Percentiles rank a stretch among this genome's conserved stretches.
Conservation (phyloP, 2,329 filamentous ascomycete species). For the Drechslerella dactyloides region DNA sequence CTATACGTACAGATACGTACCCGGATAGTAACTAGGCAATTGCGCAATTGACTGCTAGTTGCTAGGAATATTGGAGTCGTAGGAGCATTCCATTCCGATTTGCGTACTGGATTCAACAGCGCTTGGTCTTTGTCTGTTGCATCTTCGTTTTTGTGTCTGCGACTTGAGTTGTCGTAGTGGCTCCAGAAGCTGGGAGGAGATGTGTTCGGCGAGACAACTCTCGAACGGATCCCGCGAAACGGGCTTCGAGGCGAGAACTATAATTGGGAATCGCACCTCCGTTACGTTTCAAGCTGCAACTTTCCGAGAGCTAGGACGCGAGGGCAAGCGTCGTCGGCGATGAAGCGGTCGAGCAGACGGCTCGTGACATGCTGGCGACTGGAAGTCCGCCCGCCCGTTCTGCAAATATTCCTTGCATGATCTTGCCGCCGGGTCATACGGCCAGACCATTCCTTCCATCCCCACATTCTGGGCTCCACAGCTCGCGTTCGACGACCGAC, state of each 20-base stretch:
- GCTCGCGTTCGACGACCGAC: background rate
- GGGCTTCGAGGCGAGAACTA: background rate
- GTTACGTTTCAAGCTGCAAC: background rate
- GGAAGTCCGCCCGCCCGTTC: conserved; percentile 1
- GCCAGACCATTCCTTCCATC: conserved; percentile 14
- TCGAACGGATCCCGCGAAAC: no score
- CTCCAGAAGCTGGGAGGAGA: no score
- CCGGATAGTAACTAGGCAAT: no score
- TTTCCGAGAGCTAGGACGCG: background rate
- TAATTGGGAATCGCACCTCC: background rate
- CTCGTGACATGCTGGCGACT: conserved; percentile 14
- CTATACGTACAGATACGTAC: no score
- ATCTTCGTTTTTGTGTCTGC: no score
- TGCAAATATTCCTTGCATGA: background rate
- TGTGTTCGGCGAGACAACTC: no score
- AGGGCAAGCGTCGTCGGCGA: background rate
- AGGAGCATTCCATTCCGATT: no score
- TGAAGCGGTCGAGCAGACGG: conserved; percentile 1
- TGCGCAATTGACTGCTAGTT: no score
- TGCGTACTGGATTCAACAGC: no score
- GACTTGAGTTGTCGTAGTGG: no score
- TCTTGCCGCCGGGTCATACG: conserved; percentile 21
- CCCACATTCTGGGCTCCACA: background rate
- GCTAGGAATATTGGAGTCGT: no score
- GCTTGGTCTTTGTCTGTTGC: no score